Evolutionary conservation across 1,284 basidiomycete genomes (phyloP).

Genomic region (Apiotrichum akiyoshidainum): DNA sequence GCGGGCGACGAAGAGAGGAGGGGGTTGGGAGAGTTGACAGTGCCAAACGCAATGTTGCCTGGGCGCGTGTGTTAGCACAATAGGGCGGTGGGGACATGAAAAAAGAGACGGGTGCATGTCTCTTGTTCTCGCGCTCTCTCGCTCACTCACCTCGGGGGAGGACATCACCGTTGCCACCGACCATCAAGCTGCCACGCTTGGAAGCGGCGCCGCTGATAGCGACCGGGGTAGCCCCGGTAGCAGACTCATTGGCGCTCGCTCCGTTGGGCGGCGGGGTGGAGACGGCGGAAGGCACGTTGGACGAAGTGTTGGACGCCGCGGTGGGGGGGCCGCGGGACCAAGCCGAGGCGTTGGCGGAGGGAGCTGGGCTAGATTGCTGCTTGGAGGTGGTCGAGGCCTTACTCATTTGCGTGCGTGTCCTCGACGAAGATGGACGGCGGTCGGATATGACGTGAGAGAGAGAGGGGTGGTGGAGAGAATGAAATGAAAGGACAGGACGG

Average conservation of each 20-base stretch:
- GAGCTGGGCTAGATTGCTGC: conserved; percentile 24
- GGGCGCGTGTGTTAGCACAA: conserved; percentile 7
- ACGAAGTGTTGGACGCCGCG: conserved; percentile 28
- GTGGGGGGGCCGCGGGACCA: conserved; percentile 45
- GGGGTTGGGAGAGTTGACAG: conserved; percentile 61
- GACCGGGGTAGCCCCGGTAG: conserved; percentile 26
- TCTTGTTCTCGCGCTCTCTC: no score
- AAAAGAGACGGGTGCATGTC: no score
- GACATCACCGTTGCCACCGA: conserved; percentile 42
- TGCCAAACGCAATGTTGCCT: conserved; percentile 65
- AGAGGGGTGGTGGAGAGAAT: neutral
- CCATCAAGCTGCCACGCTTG: conserved; percentile 44
- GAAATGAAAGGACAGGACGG: neutral
- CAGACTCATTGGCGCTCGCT: conserved; percentile 27
- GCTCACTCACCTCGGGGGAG: conserved; percentile 32
- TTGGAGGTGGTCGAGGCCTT: conserved; percentile 28
- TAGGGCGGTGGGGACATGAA: neutral
- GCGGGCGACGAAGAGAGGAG: conserved; percentile 51
- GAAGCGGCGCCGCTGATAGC: conserved; percentile 34
- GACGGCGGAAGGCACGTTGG: conserved; percentile 29
- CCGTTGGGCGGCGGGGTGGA: conserved; percentile 30
- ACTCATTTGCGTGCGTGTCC: conserved; percentile 36
- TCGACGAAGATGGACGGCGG: conserved; percentile 8
- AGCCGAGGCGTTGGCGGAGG: conserved; percentile 29
- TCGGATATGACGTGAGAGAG: conserved; percentile 4